Evolutionary conservation across 2,329 filamentous ascomycete genomes (phyloP).

Genomic region (Ilyonectria sp.): DNA sequence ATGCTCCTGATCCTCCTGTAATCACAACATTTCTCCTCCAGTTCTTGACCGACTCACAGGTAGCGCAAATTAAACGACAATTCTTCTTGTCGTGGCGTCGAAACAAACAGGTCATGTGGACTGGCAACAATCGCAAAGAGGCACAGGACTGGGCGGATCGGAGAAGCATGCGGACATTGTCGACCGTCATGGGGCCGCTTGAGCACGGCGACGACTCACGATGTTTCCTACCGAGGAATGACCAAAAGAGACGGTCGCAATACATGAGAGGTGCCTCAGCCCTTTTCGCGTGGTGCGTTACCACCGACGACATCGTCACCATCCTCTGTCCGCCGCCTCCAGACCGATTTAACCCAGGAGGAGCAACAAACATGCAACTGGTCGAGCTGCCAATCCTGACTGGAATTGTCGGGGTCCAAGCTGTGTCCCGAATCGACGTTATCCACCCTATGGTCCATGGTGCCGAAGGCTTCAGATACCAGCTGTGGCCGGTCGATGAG

Average conservation of each 20-base stretch:
- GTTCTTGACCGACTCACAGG: too few relatives aligned
- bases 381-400: slow-evolving; percentile 39
- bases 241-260: neutral
- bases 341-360: slow-evolving; percentile 31
- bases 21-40: too few relatives aligned
- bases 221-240: too few relatives aligned
- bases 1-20: too few relatives aligned
- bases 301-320: slow-evolving; percentile 26
- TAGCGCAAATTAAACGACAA: too few relatives aligned
- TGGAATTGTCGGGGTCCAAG: slow-evolving; percentile 20
- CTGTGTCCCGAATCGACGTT: slow-evolving; percentile 16
- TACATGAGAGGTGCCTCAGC: slow-evolving; percentile 42
- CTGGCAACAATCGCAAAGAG: too few relatives aligned
- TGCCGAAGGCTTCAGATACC: slow-evolving; percentile 28
- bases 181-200: too few relatives aligned
- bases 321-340: slow-evolving; percentile 38
- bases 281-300: slow-evolving; percentile 36
- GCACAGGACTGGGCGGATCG: too few relatives aligned
- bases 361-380: slow-evolving; percentile 30
- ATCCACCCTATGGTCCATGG: slow-evolving; percentile 22
- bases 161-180: too few relatives aligned
- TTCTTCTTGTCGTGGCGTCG: too few relatives aligned
- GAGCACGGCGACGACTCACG: too few relatives aligned
- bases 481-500: slow-evolving; percentile 38
- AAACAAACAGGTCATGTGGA: too few relatives aligned